Conservation (phyloP, 306 rosid genomes). For the Medicago arabica region DNA sequence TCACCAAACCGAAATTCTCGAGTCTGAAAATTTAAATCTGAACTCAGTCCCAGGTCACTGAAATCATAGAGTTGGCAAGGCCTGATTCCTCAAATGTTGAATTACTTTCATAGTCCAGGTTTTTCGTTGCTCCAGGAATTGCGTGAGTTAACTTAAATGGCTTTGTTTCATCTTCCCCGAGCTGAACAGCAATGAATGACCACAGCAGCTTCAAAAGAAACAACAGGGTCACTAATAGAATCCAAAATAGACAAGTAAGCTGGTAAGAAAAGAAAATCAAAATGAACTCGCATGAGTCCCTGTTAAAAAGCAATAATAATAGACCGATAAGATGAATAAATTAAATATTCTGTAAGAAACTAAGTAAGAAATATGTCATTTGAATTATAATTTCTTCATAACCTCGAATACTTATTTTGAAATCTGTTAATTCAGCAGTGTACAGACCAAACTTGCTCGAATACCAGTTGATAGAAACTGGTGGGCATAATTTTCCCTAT, state of each 20-base stretch:
- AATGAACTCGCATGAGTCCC: slow-evolving; percentile 10
- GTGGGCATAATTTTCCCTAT: background rate
- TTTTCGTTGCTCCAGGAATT: slow-evolving; percentile 84
- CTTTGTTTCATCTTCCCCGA: slow-evolving; percentile 69
- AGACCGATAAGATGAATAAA: background rate
- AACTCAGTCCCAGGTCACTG: slow-evolving; percentile 88
- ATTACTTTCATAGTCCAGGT: slow-evolving; percentile 63
- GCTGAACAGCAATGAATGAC: slow-evolving; percentile 78
- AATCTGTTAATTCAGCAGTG: background rate
- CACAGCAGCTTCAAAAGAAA: slow-evolving; percentile 79
- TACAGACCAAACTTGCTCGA: background rate
- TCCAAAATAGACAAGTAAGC: slow-evolving; percentile 15
- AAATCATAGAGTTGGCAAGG: slow-evolving; percentile 91
- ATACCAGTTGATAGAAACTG: background rate
- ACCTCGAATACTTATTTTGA: background rate
- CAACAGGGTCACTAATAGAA: slow-evolving; percentile 18
- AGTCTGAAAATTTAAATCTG: slow-evolving; percentile 40
- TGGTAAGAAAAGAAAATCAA: background rate
- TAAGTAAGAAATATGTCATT: background rate
- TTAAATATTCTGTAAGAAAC: background rate
- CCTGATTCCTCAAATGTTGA: slow-evolving; percentile 81
- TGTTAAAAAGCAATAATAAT: background rate
- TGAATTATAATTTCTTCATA: background rate
- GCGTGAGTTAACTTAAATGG: slow-evolving; percentile 77
- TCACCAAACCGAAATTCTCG: slow-evolving; percentile 32